Evolutionary conservation across 257 asterid genomes (phyloP), one percentile per base, ranked within the genome.

Genomic region (Lantana camara): DNA sequence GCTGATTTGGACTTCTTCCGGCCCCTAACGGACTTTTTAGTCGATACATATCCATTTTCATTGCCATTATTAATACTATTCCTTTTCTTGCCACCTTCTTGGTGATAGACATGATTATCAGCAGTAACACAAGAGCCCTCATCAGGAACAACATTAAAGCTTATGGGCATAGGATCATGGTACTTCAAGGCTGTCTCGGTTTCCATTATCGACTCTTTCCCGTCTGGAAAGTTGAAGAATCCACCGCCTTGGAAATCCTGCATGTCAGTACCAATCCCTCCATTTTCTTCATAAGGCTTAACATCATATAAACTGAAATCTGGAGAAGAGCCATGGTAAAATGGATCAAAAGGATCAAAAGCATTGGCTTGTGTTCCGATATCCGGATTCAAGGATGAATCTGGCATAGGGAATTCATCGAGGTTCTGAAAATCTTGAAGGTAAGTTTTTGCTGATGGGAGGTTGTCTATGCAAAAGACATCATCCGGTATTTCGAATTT

Each of bases 101-200:
- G 70, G 20, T 32, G 67, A 47, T 66, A 45, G 50, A 71, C 75
- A 51, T 50, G 50, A 60, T 65, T 70, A 47, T 77, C 88, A 34
- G 73, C 87, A 48, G 88, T 78, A 54, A 82, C 70, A 62, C 85
- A 84, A 44, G 95, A 86, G 68, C 83, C 70, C 77, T 85, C 91
- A 73, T 83, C 91, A 32, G 85, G 83, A 34, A 73, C 73, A 40
- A 55, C 62, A 57, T 35, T 35, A 35, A 69, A 62, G 68, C 75
- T 75, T n/a, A 72, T 13, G 24, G 86, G 82, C 66, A 62, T 72
- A 21, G 73, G 29, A 37, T 48, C 73, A 61, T 61, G 57, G 38
- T 60, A 67, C 45, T 32, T 46, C 13, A 75, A 45, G 37, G 67
- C 23, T 23, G 71, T 62, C 20, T 75, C 74, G 3, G 55, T 64